Percentiles rank a stretch among this genome's conserved stretches.
These are phyloP conservation scores for Colletotrichum neosansevieriae DNA, from an alignment of 2,329 filamentous ascomycete species.

Conservation along the genomic window DNA sequence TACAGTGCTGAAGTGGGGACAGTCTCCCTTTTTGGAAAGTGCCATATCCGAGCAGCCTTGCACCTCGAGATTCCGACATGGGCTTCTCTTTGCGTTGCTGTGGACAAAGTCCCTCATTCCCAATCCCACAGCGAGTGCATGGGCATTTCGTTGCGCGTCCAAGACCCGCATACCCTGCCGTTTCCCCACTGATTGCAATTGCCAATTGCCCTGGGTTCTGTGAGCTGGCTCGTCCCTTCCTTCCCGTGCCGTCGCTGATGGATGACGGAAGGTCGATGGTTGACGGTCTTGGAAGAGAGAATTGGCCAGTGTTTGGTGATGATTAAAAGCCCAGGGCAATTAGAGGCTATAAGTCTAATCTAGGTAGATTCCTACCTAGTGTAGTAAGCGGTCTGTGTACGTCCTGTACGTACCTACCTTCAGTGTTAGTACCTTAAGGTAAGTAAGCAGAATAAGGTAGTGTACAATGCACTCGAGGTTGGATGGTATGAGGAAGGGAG, in stretches of 20 bases:
- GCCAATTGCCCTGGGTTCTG: background rate
- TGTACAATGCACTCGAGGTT: too few species aligned
- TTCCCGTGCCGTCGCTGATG: conserved; percentile 31
- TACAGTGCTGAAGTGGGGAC: conserved; percentile 17
- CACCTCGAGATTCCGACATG: conserved; percentile 8
- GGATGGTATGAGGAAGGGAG: too few species aligned
- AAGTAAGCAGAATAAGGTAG: too few species aligned
- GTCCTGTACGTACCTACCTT: too few species aligned
- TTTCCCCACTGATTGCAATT: conserved; percentile 10
- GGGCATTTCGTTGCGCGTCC: background rate
- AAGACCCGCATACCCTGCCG: conserved; percentile 14
- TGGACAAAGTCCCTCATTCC: background rate
- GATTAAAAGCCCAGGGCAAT: too few species aligned
- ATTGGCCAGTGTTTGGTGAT: too few species aligned
- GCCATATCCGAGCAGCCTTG: conserved; percentile 23
- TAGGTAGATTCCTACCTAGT: too few species aligned
- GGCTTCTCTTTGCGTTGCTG: background rate
- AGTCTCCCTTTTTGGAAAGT: background rate
- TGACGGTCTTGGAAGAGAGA: background rate
- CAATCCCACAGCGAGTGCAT: background rate
- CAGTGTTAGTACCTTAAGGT: too few species aligned
- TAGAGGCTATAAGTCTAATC: too few species aligned
- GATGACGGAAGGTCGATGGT: background rate
- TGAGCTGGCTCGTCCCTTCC: conserved; percentile 28
- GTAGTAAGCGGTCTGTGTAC: too few species aligned